Evolutionary conservation across 1,139 yeast species (phyloP).

Genomic region (Meyerozyma guilliermondii): DNA sequence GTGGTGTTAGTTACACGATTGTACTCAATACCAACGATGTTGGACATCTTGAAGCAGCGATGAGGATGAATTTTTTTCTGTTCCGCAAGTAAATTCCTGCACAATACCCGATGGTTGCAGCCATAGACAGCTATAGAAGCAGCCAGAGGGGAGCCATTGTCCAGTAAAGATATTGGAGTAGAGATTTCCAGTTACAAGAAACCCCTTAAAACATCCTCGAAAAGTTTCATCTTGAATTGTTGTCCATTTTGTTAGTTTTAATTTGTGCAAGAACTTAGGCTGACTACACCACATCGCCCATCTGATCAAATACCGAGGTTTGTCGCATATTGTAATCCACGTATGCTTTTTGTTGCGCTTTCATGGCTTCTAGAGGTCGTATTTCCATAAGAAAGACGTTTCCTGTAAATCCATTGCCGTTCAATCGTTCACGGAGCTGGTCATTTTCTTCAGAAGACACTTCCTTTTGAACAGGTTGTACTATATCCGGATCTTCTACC

Average conservation of each 20-base stretch:
- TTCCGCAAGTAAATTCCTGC: background rate
- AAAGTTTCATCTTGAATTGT: too few species aligned
- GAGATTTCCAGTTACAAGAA: too few species aligned
- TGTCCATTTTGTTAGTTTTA: too few species aligned
- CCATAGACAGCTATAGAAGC: too few species aligned
- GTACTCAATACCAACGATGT: slow-evolving; percentile 83
- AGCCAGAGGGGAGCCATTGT: too few species aligned
- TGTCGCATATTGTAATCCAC: background rate
- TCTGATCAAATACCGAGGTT: background rate
- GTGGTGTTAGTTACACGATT: slow-evolving; percentile 87
- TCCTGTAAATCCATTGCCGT: slow-evolving; percentile 39
- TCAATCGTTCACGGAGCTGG: slow-evolving; percentile 8
- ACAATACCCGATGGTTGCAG: background rate
- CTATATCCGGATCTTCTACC: slow-evolving; percentile 26
- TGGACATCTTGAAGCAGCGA: slow-evolving; percentile 25
- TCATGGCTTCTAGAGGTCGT: slow-evolving; percentile 19
- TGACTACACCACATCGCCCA: background rate
- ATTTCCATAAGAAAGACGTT: slow-evolving; percentile 28
- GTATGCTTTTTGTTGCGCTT: slow-evolving; percentile 15
- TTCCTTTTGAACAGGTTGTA: slow-evolving; percentile 7
- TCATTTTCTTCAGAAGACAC: background rate
- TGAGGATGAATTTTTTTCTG: slow-evolving; percentile 6
- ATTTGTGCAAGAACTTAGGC: too few species aligned
- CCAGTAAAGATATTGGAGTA: too few species aligned
- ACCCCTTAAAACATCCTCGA: too few species aligned